Conservation (phyloP, 495 filamentous ascomycete genomes). For the Daldinia decipiens region DNA sequence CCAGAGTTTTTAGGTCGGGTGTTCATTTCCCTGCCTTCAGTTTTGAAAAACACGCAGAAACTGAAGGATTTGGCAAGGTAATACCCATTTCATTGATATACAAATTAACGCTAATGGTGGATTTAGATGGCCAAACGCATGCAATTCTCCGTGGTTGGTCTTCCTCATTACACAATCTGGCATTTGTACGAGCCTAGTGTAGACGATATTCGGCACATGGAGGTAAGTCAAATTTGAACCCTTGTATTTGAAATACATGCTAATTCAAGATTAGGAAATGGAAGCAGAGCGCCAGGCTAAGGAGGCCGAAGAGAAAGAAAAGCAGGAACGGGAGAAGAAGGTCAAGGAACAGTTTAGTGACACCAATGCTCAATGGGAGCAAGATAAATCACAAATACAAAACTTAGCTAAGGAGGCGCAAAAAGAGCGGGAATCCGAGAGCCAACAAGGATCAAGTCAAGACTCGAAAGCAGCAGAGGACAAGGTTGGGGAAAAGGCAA, state of each 20-base stretch:
- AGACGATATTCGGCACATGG: constrained; percentile 97
- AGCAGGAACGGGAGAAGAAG: constrained; percentile 69
- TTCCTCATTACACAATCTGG: constrained; percentile 99
- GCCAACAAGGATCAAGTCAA: constrained; percentile 32
- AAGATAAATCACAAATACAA: constrained; percentile 80
- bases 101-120: constrained; percentile 47
- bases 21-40: constrained; percentile 99
- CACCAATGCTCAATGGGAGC: constrained; percentile 77
- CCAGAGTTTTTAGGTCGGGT: constrained; percentile 90
- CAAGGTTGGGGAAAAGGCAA: constrained; percentile 44
- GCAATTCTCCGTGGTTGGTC: constrained; percentile 93
- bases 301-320: constrained; percentile 78
- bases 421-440: constrained; percentile 36
- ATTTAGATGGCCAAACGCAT: constrained; percentile 95
- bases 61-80: constrained; percentile 98
- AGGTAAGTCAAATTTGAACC: constrained; percentile 56
- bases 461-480: constrained; percentile 45
- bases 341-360: constrained; percentile 78
- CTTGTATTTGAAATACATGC: background rate
- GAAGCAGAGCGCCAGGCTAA: constrained; percentile 77
- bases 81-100: constrained; percentile 16
- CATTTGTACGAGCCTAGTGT: constrained; percentile 98
- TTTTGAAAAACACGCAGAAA: constrained; percentile 98
- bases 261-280: constrained; percentile 72
- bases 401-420: constrained; percentile 68